Percentiles rank a stretch among this genome's conserved stretches.
These are phyloP conservation scores for Aurinia saxatilis DNA, from an alignment of 345 rosid species.

Conservation along the genomic window DNA sequence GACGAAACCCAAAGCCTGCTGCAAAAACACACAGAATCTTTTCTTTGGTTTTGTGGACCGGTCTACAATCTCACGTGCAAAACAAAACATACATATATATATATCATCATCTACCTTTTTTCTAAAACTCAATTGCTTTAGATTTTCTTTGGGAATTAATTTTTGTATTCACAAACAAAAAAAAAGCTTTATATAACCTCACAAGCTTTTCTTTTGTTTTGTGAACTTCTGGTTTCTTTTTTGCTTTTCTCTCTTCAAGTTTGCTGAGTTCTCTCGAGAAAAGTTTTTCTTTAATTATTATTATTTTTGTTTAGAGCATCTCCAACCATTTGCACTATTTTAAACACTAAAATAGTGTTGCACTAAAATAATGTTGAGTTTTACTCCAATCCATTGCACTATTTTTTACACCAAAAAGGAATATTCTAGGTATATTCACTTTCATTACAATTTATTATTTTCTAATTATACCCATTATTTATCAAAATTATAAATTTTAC, in stretches of 20 bases:
- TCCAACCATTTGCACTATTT: too few species aligned
- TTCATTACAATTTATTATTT: too few species aligned
- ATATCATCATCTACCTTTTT: not conserved
- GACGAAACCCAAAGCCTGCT: conserved; percentile 34
- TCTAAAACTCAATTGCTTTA: conserved; percentile 11
- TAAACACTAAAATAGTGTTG: too few species aligned
- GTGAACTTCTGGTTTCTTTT: not conserved
- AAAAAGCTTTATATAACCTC: conserved; percentile 14
- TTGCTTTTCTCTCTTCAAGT: not conserved
- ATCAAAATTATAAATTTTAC: too few species aligned
- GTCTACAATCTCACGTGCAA: conserved; percentile 35
- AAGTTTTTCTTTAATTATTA: not conserved
- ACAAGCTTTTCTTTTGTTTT: conserved; percentile 23
- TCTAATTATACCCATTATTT: too few species aligned
- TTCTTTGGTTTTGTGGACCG: conserved; percentile 32
- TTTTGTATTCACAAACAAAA: not conserved
- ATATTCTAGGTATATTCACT: too few species aligned
- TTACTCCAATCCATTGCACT: too few species aligned
- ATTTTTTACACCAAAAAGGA: too few species aligned
- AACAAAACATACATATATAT: conserved; percentile 12
- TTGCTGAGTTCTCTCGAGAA: not conserved
- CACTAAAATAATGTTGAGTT: too few species aligned
- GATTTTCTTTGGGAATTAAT: conserved; percentile 2
- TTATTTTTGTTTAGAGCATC: too few species aligned
- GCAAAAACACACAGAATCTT: conserved; percentile 35